These are phyloP conservation scores for Colletotrichum simmondsii DNA, from an alignment of 2,329 filamentous ascomycete genomes.

Conservation along the genomic window DNA sequence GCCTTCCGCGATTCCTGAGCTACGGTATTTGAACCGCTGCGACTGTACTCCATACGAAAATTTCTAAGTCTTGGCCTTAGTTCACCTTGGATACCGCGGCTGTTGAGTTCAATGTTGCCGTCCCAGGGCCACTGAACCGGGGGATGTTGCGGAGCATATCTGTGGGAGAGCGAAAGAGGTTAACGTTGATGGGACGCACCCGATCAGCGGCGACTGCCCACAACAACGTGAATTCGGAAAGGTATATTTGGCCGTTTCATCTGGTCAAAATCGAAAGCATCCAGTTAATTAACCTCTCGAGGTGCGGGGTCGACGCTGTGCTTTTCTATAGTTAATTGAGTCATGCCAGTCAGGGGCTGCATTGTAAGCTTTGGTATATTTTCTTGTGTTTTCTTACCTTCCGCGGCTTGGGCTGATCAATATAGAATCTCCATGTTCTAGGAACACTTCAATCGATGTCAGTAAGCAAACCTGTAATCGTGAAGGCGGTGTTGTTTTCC, in stretches of 20 bases:
- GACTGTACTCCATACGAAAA: no score
- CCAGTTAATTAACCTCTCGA: no score
- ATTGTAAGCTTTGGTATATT: neutral
- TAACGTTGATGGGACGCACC: no score
- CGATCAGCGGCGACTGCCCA: neutral
- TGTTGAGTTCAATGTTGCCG: neutral
- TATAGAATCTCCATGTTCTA: neutral
- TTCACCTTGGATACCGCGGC: no score
- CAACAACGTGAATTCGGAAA: conserved; percentile 1
- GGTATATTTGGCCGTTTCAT: neutral
- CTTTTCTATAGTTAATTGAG: neutral
- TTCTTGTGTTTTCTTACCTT: neutral
- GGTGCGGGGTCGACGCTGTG: neutral
- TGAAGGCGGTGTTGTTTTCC: neutral
- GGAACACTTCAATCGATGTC: neutral
- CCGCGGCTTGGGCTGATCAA: neutral
- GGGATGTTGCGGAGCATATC: no score
- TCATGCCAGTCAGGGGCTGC: neutral
- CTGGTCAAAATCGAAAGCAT: no score
- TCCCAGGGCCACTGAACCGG: neutral
- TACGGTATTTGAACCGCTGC: no score
- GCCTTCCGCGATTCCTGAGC: no score
- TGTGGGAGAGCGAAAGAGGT: neutral
- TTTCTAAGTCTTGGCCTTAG: neutral
- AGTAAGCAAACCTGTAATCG: neutral